Conservation (phyloP, 257 asterid genomes). For the Cruciata laevipes region DNA sequence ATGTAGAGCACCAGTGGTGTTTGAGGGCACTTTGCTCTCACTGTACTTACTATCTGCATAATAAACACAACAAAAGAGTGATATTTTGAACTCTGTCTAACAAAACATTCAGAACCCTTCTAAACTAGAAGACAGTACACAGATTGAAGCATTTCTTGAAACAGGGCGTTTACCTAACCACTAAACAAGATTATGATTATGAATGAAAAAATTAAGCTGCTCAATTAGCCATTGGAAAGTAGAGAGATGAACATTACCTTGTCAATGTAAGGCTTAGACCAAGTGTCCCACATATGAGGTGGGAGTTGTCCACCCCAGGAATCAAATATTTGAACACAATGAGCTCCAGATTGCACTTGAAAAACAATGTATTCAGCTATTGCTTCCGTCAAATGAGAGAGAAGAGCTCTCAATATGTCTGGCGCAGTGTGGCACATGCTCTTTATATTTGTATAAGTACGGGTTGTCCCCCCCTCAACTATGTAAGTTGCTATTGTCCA, state of each 20-base stretch:
- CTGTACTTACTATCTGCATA: slow-evolving; percentile 61
- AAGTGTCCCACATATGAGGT: slow-evolving; percentile 69
- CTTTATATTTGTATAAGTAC: slow-evolving; percentile 76
- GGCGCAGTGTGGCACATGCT: slow-evolving; percentile 80
- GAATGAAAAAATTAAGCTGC: background rate
- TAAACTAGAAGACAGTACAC: background rate
- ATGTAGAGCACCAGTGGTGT: slow-evolving; percentile 89
- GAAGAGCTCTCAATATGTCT: slow-evolving; percentile 46
- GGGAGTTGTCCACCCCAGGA: slow-evolving; percentile 81
- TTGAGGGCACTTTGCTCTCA: slow-evolving; percentile 69
- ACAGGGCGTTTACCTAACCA: background rate
- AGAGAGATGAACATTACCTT: slow-evolving; percentile 38
- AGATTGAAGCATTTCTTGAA: background rate
- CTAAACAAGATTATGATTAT: background rate
- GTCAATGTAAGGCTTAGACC: slow-evolving; percentile 91
- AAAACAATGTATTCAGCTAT: slow-evolving; percentile 38
- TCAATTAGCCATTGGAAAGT: background rate
- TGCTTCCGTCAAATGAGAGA: slow-evolving; percentile 77
- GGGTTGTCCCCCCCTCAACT: slow-evolving; percentile 90
- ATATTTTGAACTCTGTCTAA: background rate
- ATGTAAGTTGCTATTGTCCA: slow-evolving; percentile 97
- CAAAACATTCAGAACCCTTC: background rate
- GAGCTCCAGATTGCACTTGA: slow-evolving; percentile 96
- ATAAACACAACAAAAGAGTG: background rate
- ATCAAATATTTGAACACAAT: slow-evolving; percentile 88